These are phyloP conservation scores for Aspergillus uvarum DNA, from an alignment of 2,329 filamentous ascomycete species.

Conservation along the genomic window DNA sequence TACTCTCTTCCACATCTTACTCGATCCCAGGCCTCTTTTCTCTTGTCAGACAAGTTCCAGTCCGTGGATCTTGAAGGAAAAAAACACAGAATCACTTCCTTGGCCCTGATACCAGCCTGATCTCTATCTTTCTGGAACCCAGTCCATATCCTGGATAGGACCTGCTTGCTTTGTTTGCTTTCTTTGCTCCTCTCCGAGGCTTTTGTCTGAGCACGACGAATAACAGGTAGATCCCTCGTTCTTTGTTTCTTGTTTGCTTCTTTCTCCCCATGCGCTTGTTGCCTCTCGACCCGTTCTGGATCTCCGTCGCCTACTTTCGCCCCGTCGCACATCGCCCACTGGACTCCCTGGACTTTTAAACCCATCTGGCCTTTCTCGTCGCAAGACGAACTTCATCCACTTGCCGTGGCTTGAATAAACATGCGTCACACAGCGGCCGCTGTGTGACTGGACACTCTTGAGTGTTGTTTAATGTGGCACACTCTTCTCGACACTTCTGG, in stretches of 20 bases:
- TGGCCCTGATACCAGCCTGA: conserved; percentile 23
- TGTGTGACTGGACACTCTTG: conserved; percentile 35
- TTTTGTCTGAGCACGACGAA: conserved; percentile 30
- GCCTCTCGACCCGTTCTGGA: conserved; percentile 14
- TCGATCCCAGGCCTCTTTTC: conserved; percentile 6
- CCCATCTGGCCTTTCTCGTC: conserved; percentile 20
- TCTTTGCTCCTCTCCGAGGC: conserved; percentile 28
- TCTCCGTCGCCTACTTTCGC: conserved; percentile 7
- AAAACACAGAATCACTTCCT: conserved; percentile 16
- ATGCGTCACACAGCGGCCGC: conserved; percentile 31
- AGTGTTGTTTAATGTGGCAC: conserved; percentile 45
- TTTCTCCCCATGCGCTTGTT: conserved; percentile 14
- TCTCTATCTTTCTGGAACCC: conserved; percentile 28
- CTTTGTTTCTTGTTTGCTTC: conserved; percentile 26
- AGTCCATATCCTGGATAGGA: conserved; percentile 34
- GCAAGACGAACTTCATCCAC: conserved; percentile 25
- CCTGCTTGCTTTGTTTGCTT: conserved; percentile 32
- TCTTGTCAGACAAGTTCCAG: conserved; percentile 16
- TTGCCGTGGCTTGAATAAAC: conserved; percentile 24
- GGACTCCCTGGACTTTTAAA: conserved; percentile 13
- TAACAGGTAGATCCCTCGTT: conserved; percentile 46
- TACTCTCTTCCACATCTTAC: conserved; percentile 4
- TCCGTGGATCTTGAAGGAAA: conserved; percentile 21
- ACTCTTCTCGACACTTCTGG: conserved; percentile 24
- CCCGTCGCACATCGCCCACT: background rate